A percentile compares a stretch with the other conserved stretches of the same genome.
These are phyloP conservation scores for Asterella californica DNA, from an alignment of 225 moss, liverwort and hornwort genomes.

Conservation along the genomic window DNA sequence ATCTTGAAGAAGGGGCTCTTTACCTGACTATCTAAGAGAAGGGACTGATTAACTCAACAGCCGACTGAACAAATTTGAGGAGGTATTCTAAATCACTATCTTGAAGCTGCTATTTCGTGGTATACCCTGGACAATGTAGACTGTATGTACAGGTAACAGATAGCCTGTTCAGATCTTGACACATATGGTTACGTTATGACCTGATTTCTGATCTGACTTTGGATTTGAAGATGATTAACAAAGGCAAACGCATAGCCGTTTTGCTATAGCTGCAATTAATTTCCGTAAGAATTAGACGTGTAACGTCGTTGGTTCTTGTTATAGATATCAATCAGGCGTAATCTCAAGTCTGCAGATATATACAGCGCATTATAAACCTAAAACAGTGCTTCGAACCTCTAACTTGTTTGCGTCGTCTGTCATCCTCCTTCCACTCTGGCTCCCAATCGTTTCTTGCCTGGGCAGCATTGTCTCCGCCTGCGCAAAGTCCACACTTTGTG, in stretches of 20 bases:
- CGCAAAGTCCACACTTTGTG: background rate
- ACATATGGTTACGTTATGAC: background rate
- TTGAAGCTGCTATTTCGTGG: background rate
- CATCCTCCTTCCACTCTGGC: background rate
- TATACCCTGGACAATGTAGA: background rate
- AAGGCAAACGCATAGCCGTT: background rate
- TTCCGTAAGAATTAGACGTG: background rate
- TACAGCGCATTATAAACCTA: constrained; percentile 1
- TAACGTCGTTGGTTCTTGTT: background rate
- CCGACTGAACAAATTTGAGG: background rate
- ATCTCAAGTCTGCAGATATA: background rate
- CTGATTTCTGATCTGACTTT: background rate
- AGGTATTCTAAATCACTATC: background rate
- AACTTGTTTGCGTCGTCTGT: background rate
- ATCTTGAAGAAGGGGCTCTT: background rate
- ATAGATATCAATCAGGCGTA: background rate
- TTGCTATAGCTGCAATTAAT: background rate
- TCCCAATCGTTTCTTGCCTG: background rate
- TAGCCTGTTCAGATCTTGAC: background rate
- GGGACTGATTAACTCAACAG: too few relatives aligned
- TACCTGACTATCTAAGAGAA: too few relatives aligned
- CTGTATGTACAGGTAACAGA: background rate
- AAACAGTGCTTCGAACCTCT: constrained; percentile 6
- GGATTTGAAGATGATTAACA: background rate
- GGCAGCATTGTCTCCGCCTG: background rate